These are phyloP conservation scores for Jackrogersella multiformis DNA, from an alignment of 495 filamentous ascomycete species.

Conservation along the genomic window DNA sequence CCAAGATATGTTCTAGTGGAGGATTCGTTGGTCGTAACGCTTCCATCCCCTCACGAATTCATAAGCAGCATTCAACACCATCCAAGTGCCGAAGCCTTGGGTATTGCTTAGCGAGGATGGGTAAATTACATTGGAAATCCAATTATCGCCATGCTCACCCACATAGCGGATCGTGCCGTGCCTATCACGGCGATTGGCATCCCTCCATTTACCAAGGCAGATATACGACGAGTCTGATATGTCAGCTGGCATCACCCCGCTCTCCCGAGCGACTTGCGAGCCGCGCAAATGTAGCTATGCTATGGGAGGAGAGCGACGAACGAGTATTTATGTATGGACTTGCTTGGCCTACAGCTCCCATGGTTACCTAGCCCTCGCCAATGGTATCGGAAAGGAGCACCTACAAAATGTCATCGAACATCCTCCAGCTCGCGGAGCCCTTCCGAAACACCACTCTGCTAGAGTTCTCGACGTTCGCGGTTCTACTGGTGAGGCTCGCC, in stretches of 20 bases:
- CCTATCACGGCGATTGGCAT: conserved; percentile 22
- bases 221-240: neutral
- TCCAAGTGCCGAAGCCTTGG: conserved; percentile 28
- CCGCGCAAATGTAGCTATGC: neutral
- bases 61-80: neutral
- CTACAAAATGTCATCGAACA: conserved; percentile 27
- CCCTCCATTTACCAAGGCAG: conserved; percentile 8
- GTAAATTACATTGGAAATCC: conserved; percentile 12
- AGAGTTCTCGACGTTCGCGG: conserved; percentile 19
- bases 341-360: neutral
- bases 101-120: neutral
- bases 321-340: conserved; percentile 18
- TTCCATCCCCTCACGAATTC: neutral
- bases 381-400: conserved; percentile 4
- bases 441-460: conserved; percentile 10
- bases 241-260: conserved; percentile 24
- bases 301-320: neutral
- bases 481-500: conserved; percentile 27
- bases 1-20: neutral
- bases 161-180: neutral
- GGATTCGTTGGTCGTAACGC: neutral
- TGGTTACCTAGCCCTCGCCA: neutral
- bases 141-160: neutral
- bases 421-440: neutral
- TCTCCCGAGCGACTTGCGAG: neutral